These are phyloP conservation scores for Thymus mandschuricus DNA, from an alignment of 257 asterid genomes.

Conservation along the genomic window DNA sequence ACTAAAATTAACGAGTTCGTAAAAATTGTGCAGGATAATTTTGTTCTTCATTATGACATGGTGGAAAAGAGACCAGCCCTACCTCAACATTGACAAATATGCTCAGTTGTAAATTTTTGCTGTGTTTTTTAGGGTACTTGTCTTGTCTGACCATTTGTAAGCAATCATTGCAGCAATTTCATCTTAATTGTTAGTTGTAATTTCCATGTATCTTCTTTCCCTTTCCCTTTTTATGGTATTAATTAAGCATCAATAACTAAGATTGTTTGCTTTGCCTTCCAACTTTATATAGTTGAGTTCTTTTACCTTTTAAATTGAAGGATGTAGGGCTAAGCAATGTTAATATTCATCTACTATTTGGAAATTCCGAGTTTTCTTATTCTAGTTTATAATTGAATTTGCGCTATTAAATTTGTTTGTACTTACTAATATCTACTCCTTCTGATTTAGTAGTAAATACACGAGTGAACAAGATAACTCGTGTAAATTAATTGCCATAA, in stretches of 20 bases:
- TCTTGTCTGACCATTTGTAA: slow-evolving; percentile 34
- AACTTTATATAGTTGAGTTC: not conserved
- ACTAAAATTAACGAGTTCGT: slow-evolving; percentile 5
- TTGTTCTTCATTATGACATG: slow-evolving; percentile 79
- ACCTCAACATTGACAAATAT: slow-evolving; percentile 64
- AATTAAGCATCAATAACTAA: slow-evolving; percentile 26
- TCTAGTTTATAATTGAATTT: not conserved
- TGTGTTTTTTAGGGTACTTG: slow-evolving; percentile 38
- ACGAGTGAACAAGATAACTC: too few relatives aligned
- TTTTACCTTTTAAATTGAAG: slow-evolving; percentile 6
- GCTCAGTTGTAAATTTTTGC: slow-evolving; percentile 43
- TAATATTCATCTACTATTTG: slow-evolving; percentile 11
- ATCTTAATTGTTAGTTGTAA: slow-evolving; percentile 37
- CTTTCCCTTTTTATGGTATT: slow-evolving; percentile 23
- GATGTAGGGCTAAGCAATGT: not conserved
- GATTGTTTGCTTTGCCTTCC: slow-evolving; percentile 22
- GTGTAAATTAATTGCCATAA: too few relatives aligned
- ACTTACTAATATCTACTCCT: too few relatives aligned
- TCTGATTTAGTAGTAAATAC: too few relatives aligned
- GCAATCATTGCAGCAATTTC: slow-evolving; percentile 42
- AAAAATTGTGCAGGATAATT: slow-evolving; percentile 80
- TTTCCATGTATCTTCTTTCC: slow-evolving; percentile 29
- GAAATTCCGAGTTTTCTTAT: not conserved
- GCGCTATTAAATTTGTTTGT: too few relatives aligned
- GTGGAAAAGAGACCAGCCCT: slow-evolving; percentile 84